Percentiles rank a stretch among this genome's conserved stretches.
These are phyloP conservation scores for Alternaria hordeiaustralica DNA, from an alignment of 2,329 filamentous ascomycete species.

Conservation along the genomic window DNA sequence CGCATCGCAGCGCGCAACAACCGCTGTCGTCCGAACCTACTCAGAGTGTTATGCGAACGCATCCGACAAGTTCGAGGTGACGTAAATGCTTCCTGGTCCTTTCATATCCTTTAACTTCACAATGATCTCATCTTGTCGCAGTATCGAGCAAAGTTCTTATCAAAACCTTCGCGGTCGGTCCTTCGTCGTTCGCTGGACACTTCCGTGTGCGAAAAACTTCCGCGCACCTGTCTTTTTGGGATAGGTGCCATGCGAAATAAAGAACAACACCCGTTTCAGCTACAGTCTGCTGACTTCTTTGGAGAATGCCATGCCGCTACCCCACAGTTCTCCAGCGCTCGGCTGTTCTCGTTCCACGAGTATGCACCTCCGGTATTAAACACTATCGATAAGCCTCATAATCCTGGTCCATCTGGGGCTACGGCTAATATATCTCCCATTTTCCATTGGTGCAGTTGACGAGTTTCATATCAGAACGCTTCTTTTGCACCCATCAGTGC, in stretches of 20 bases:
- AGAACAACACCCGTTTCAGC: background rate
- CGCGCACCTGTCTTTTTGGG: background rate
- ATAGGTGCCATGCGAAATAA: background rate
- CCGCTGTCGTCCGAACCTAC: background rate
- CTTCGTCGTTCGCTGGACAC: background rate
- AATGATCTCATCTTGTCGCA: background rate
- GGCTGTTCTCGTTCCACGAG: slow-evolving; percentile 28
- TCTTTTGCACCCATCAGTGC: slow-evolving; percentile 13
- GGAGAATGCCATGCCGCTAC: slow-evolving; percentile 12
- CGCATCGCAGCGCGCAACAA: background rate
- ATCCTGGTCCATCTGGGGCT: slow-evolving; percentile 23
- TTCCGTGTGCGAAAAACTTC: background rate
- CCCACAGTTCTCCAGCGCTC: slow-evolving; percentile 21
- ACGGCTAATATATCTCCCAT: slow-evolving; percentile 19
- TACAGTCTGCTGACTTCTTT: slow-evolving; percentile 11
- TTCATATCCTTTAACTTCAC: background rate
- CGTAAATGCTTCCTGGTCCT: background rate
- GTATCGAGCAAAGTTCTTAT: background rate
- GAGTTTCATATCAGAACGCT: slow-evolving; percentile 29
- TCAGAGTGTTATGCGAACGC: background rate
- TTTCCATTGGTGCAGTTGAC: slow-evolving; percentile 21
- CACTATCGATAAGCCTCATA: slow-evolving; percentile 34
- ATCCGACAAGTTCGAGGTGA: background rate
- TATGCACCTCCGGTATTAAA: slow-evolving; percentile 24
- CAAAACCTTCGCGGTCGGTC: background rate